Evolutionary conservation across 75 land plant genomes (phyloP).

Genomic region (Pinus taeda): DNA sequence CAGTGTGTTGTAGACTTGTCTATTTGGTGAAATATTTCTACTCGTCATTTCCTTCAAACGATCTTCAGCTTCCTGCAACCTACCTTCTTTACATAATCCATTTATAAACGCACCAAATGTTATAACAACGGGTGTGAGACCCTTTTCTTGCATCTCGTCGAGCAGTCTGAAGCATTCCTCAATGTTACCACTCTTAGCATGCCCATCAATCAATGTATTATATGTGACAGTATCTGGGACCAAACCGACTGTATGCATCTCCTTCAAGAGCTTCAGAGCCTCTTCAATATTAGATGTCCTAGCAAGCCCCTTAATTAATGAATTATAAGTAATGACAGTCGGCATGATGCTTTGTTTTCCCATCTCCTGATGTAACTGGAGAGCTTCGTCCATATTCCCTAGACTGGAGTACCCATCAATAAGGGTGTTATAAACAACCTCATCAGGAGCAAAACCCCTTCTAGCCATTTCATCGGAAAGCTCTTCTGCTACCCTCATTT

Average conservation of each 20-base stretch:
- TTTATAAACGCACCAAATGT: slow-evolving; percentile 55
- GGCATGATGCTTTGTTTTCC: slow-evolving; percentile 25
- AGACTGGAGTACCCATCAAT: slow-evolving; percentile 34
- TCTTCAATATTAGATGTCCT: slow-evolving; percentile 36
- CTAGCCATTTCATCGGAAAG: slow-evolving; percentile 30
- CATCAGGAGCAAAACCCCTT: slow-evolving; percentile 38
- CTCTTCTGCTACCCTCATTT: slow-evolving; percentile 39
- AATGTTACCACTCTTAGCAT: slow-evolving; percentile 30
- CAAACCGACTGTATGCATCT: slow-evolving; percentile 55
- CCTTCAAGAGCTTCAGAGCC: slow-evolving; percentile 38
- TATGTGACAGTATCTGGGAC: slow-evolving; percentile 48
- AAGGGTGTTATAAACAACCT: slow-evolving; percentile 37
- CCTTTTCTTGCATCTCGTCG: slow-evolving; percentile 36
- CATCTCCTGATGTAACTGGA: slow-evolving; percentile 28
- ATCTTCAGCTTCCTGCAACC: slow-evolving; percentile 45
- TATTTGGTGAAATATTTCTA: slow-evolving; percentile 38
- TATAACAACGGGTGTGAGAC: slow-evolving; percentile 37
- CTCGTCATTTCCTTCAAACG: slow-evolving; percentile 35
- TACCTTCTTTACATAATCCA: slow-evolving; percentile 52
- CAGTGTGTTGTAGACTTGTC: slow-evolving; percentile 48
- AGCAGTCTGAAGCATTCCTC: slow-evolving; percentile 47
- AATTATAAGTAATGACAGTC: slow-evolving; percentile 42
- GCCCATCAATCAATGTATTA: slow-evolving; percentile 53
- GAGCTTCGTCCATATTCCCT: slow-evolving; percentile 31
- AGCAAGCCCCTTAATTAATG: slow-evolving; percentile 53